Base-by-base conservation (phyloP, 2,329 filamentous ascomycete species). In the Rachicladosporium sp. region DNA sequence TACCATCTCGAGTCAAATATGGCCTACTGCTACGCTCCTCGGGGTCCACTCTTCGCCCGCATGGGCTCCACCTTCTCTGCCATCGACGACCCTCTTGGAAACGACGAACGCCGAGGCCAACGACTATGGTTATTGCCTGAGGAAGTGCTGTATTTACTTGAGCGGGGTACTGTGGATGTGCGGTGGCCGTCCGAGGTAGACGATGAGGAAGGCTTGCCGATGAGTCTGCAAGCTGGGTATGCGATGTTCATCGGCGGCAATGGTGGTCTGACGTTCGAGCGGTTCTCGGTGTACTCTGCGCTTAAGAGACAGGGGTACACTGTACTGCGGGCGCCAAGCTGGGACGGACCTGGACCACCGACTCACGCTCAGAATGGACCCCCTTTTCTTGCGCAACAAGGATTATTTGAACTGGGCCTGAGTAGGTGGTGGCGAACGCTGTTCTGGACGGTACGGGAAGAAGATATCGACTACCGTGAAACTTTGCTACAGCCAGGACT, bases 221-320 rank as follows among this genome's bases (percentile, higher is more conserved):
- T 98, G 68, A 93, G 84, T 60, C 64, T 96, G 31, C 85, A 96
- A 59, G 88, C 83, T 4, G 87, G 87, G 0, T 96, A 96, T 65
- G 76, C 88, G 4, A 73, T 86, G 13, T 78, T 94, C 38, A 73
- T 94, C 47, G 86, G 86, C 1, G 67, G 74, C 15, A 47, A 41
- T 10, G 56, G 56, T 3, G 71, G 68, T 7, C 50, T 80, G 47
- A 76, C 72, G 0, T 66, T 95, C 43, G 85, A 93, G 50, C 78
- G 85, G 53, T 96, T 86, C 52, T 83, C 82, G 36, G 89, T 96
- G 21, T 98, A 88, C 58, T 74, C 86, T 1, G 80, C 87, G 38
- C 67, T 98, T 51, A 91, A 82, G 57, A 74, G 91, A 37, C 68
- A 76, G 29, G 89, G 91, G 11, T 96, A 93, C 64, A 74, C 81